Evolutionary conservation across 2,329 filamentous ascomycete genomes (phyloP).

Genomic region (Diaporthe longicolla): DNA sequence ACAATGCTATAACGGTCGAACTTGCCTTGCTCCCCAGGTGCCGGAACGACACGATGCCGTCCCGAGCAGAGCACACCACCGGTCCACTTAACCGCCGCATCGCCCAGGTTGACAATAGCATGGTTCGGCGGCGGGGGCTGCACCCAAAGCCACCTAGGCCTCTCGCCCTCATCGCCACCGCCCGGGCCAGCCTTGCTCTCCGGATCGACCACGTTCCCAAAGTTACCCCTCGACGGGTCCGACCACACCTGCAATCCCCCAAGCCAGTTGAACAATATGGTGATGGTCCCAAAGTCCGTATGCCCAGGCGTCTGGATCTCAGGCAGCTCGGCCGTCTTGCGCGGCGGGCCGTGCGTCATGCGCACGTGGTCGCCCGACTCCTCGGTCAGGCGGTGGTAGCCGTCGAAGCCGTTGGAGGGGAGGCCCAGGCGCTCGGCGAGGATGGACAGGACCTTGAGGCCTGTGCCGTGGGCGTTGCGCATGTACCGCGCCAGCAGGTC

Average conservation of each 20-base stretch:
- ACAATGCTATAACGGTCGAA: constrained; percentile 43
- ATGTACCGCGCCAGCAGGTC: constrained; percentile 39
- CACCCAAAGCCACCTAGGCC: constrained; percentile 51
- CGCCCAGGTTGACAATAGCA: constrained; percentile 55
- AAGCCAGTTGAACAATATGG: constrained; percentile 56
- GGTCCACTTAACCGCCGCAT: constrained; percentile 54
- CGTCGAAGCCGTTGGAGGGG: constrained; percentile 30
- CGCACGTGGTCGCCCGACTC: constrained; percentile 44
- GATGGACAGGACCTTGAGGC: constrained; percentile 38
- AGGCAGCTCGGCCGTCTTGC: constrained; percentile 35
- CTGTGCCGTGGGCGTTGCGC: constrained; percentile 38
- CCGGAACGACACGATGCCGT: constrained; percentile 52
- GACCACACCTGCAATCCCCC: constrained; percentile 55
- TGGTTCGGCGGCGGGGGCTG: constrained; percentile 50
- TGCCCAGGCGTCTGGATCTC: constrained; percentile 48
- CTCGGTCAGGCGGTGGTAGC: constrained; percentile 38
- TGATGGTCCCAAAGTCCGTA: constrained; percentile 57
- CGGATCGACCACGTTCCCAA: constrained; percentile 41
- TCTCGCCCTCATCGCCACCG: neutral
- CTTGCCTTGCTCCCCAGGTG: constrained; percentile 46
- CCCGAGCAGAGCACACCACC: constrained; percentile 51
- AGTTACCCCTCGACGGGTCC: constrained; percentile 38
- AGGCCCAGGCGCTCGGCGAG: constrained; percentile 38
- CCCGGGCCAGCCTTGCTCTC: constrained; percentile 16
- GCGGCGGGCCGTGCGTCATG: constrained; percentile 40